These are phyloP conservation scores for Cutaneotrichosporon daszewskae DNA, from an alignment of 1,284 basidiomycete species.

Conservation along the genomic window DNA sequence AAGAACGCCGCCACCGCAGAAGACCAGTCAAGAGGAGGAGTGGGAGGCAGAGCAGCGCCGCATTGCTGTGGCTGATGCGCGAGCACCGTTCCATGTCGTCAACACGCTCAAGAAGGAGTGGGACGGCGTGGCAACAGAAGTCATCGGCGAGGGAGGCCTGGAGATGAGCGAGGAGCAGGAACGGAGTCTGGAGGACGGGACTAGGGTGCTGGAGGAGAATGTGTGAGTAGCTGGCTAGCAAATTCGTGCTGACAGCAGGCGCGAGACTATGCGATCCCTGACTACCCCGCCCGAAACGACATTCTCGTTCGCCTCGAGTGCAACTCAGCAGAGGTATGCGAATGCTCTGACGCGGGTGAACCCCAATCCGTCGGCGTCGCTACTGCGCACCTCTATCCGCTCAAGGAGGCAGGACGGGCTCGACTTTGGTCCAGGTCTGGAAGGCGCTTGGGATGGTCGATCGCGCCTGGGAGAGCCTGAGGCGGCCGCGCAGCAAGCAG, in stretches of 20 bases:
- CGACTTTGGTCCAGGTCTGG: constrained; percentile 11
- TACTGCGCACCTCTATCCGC: constrained; percentile 26
- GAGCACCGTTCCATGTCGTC: constrained; percentile 38
- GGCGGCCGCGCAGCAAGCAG: constrained; percentile 14
- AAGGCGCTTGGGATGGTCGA: constrained; percentile 34
- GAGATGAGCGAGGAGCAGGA: constrained; percentile 25
- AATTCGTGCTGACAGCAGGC: background rate
- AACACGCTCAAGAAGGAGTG: constrained; percentile 32
- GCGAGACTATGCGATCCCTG: constrained; percentile 2
- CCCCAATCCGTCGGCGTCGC: constrained; percentile 32
- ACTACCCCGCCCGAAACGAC: constrained; percentile 1
- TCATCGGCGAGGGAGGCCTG: constrained; percentile 25
- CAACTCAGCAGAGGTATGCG: constrained; percentile 34
- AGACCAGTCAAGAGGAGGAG: constrained; percentile 23
- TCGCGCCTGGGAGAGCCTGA: constrained; percentile 42
- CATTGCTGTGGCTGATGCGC: constrained; percentile 26
- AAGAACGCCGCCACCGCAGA: background rate
- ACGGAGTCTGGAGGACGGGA: constrained; percentile 18
- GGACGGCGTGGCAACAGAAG: constrained; percentile 29
- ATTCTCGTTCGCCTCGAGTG: background rate
- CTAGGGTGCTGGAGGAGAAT: constrained; percentile 22
- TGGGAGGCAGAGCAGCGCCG: constrained; percentile 40
- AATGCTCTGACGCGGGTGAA: constrained; percentile 37
- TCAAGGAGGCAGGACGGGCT: constrained; percentile 7
- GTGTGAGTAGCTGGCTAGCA: background rate